Evolutionary conservation across 345 rosid genomes (phyloP), one percentile per base, ranked within the genome.

Genomic region (Gossypium anomalum): DNA sequence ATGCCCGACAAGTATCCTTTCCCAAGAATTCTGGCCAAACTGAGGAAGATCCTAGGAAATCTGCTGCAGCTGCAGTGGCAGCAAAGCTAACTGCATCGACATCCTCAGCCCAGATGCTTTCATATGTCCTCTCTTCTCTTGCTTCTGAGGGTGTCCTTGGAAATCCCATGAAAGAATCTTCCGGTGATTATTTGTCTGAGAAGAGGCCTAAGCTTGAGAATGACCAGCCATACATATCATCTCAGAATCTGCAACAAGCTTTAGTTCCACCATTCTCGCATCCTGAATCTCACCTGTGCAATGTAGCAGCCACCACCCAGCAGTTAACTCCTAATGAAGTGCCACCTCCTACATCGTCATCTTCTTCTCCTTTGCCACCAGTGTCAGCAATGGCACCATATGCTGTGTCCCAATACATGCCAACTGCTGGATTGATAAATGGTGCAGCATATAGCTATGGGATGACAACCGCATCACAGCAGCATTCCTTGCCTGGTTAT

Each of bases 31-130:
- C 85, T 55, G 81, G 75, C 20, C 82, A 73, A 27, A 27, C 76
- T 38, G 85, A 80, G 22, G 89, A 84, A 80, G 97, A 90, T 68
- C 83, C 87, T 44, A 81, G 89, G 71, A 93, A 93, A 76, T 88
- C 92, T 7, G 92, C 93, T 41, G 98, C 98, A 1, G 98, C 94
- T 64, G 94, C 85, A 29, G 89, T 94, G 56, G 97, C 96, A 7
- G 98, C 92, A 20, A 88, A 88, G 86, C 85, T 95, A 81, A 88
- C 99, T 1, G 96, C 98, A 58, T 93, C 98, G 12, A 86, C 98
- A 43, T 93, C 97, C 62, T 93, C 99, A 1, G 94, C 89, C 2
- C 88, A 93, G 75, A 89, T 94, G 99, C 97, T 95, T 70, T 90
- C 99, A 8, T 84, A 78, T 17, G 99, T 93, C 67, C 92, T 95